Percentiles rank a stretch among this genome's conserved stretches.
Evolutionary conservation across 2,329 filamentous ascomycete genomes (phyloP).

Genomic region (Cyphellophora europaea): DNA sequence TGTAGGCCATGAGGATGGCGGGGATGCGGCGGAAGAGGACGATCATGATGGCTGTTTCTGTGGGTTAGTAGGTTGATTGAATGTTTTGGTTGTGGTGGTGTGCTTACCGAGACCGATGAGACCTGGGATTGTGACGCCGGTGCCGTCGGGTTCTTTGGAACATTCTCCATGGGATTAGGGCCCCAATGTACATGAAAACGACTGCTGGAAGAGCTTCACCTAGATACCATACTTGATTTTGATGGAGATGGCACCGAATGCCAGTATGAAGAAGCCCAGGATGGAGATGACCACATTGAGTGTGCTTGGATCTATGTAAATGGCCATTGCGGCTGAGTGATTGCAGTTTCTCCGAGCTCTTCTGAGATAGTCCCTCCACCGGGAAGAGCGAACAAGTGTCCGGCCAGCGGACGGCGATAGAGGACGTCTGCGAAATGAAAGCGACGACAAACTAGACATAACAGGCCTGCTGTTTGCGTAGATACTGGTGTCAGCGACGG

Average conservation of each 20-base stretch:
- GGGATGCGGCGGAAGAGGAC: slow-evolving; percentile 93
- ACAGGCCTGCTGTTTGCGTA: neutral
- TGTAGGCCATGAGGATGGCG: slow-evolving; percentile 74
- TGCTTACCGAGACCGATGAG: slow-evolving; percentile 70
- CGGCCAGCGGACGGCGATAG: neutral
- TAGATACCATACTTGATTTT: slow-evolving; percentile 32
- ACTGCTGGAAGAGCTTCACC: slow-evolving; percentile 26
- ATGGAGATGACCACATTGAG: slow-evolving; percentile 27
- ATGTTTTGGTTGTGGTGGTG: no score
- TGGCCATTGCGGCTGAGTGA: neutral
- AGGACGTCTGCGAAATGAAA: neutral
- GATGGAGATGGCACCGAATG: slow-evolving; percentile 25
- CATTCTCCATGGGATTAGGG: slow-evolving; percentile 93
- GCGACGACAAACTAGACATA: neutral
- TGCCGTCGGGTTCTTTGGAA: slow-evolving; percentile 60
- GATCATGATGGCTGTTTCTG: slow-evolving; percentile 57
- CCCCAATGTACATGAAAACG: slow-evolving; percentile 95
- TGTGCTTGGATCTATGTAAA: slow-evolving; percentile 15
- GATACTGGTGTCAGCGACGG: no score
- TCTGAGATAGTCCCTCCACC: neutral
- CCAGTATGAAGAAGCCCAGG: slow-evolving; percentile 25
- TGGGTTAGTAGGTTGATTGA: no score
- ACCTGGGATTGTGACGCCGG: slow-evolving; percentile 76
- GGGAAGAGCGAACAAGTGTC: neutral
- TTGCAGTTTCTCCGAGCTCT: neutral